A percentile compares a stretch with the other conserved stretches of the same genome.
Evolutionary conservation across 306 rosid genomes (phyloP).

Genomic region (Mucuna pruriens): DNA sequence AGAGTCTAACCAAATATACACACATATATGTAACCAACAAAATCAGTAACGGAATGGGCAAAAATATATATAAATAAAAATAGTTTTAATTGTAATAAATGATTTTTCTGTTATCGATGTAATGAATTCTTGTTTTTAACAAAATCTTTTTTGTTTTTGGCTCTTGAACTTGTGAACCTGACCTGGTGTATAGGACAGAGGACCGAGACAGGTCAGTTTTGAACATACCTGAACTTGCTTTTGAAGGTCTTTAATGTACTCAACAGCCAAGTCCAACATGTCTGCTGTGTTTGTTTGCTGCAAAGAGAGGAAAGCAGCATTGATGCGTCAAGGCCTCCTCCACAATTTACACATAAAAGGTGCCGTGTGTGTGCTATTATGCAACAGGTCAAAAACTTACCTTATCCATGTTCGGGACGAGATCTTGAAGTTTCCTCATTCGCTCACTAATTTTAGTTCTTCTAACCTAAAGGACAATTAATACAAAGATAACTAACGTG

Average conservation of each 20-base stretch:
- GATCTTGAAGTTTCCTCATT: slow-evolving; percentile 96
- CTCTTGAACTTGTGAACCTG: not conserved
- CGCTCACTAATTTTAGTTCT: slow-evolving; percentile 96
- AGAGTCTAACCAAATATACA: slow-evolving; percentile 58
- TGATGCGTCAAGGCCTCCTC: not conserved
- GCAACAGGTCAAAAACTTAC: slow-evolving; percentile 47
- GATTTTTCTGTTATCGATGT: no score
- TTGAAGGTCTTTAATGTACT: slow-evolving; percentile 93
- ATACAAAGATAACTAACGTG: slow-evolving; percentile 1
- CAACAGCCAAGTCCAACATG: slow-evolving; percentile 97
- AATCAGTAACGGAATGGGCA: not conserved
- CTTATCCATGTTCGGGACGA: slow-evolving; percentile 99
- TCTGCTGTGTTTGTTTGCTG: slow-evolving; percentile 99
- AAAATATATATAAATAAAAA: no score
- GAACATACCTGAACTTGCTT: slow-evolving; percentile 71
- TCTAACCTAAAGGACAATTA: slow-evolving; percentile 66
- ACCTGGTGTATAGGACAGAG: not conserved
- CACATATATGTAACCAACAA: not conserved
- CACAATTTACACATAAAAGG: slow-evolving; percentile 9
- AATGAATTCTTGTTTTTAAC: no score
- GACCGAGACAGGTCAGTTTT: slow-evolving; percentile 6
- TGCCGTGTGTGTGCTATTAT: not conserved
- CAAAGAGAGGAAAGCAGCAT: slow-evolving; percentile 29
- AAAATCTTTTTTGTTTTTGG: no score
- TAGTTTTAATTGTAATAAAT: no score